A percentile compares a stretch with the other conserved stretches of the same genome.
Evolutionary conservation across 164 flowering plant genomes (phyloP).

Genomic region (Saururus chinensis): DNA sequence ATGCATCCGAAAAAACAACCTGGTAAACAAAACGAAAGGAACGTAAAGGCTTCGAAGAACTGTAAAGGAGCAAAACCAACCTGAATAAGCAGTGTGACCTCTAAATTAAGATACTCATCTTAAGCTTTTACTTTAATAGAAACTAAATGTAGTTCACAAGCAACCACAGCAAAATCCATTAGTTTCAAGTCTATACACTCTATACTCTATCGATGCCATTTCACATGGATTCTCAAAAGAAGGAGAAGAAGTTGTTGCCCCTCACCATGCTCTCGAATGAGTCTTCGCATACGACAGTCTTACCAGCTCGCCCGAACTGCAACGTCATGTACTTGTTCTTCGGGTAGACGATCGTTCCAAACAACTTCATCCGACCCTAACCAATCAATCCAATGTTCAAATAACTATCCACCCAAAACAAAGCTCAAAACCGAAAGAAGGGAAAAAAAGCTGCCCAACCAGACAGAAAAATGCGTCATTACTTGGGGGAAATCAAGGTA

Average conservation of each 20-base stretch:
- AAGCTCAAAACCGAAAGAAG: neutral
- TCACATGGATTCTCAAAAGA: neutral
- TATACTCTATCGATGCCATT: neutral
- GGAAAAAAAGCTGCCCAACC: neutral
- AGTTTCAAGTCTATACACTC: too few species aligned
- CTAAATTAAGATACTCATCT: neutral
- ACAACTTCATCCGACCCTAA: constrained; percentile 88
- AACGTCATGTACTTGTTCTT: constrained; percentile 78
- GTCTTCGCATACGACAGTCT: constrained; percentile 82
- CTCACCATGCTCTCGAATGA: constrained; percentile 85
- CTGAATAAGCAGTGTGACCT: neutral
- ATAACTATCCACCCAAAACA: neutral
- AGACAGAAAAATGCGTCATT: neutral
- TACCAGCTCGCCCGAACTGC: constrained; percentile 77
- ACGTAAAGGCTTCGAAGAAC: too few species aligned
- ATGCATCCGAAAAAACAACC: constrained; percentile 91
- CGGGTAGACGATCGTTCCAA: constrained; percentile 86
- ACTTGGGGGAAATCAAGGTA: constrained; percentile 93
- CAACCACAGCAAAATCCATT: too few species aligned
- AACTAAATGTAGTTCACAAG: neutral
- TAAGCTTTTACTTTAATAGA: neutral
- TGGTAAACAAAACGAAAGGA: constrained; percentile 8
- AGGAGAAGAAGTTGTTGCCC: neutral
- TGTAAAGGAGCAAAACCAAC: too few species aligned
- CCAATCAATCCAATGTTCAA: constrained; percentile 1